Conservation (phyloP, 176 grass and related monocot genomes). For the Eragrostis curvula region DNA sequence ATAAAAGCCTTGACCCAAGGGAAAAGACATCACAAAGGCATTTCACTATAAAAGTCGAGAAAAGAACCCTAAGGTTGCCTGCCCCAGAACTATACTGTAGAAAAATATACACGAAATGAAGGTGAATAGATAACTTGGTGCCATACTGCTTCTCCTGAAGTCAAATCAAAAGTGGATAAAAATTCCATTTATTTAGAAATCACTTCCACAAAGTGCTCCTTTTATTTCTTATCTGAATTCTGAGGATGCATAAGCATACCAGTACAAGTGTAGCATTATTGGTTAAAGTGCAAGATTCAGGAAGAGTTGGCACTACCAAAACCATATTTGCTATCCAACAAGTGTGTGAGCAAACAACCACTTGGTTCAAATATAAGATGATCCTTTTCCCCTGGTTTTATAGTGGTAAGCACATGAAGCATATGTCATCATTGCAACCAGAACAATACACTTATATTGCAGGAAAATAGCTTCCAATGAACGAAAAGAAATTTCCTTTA, state of each 20-base stretch:
- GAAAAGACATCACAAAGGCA: neutral
- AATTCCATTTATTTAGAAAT: neutral
- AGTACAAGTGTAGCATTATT: neutral
- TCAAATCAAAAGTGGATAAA: conserved; percentile 11
- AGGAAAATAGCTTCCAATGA: conserved; percentile 34
- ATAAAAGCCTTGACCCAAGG: neutral
- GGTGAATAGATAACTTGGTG: neutral
- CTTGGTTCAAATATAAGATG: conserved; percentile 30
- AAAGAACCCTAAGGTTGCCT: neutral
- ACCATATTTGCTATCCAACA: neutral
- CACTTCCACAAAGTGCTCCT: neutral
- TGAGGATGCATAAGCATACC: neutral
- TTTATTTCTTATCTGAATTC: neutral
- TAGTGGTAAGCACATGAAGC: conserved; percentile 16
- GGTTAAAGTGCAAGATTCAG: neutral
- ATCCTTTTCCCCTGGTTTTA: neutral
- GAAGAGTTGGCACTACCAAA: neutral
- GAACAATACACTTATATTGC: neutral
- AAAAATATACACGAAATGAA: neutral
- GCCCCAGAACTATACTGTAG: neutral
- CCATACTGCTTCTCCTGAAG: neutral
- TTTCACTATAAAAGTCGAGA: neutral
- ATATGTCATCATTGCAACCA: conserved; percentile 7
- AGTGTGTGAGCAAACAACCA: conserved; percentile 1
- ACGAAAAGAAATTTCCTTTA: neutral